Evolutionary conservation across 2,329 filamentous ascomycete species (phyloP).

Genomic region (Pyricularia sp.): DNA sequence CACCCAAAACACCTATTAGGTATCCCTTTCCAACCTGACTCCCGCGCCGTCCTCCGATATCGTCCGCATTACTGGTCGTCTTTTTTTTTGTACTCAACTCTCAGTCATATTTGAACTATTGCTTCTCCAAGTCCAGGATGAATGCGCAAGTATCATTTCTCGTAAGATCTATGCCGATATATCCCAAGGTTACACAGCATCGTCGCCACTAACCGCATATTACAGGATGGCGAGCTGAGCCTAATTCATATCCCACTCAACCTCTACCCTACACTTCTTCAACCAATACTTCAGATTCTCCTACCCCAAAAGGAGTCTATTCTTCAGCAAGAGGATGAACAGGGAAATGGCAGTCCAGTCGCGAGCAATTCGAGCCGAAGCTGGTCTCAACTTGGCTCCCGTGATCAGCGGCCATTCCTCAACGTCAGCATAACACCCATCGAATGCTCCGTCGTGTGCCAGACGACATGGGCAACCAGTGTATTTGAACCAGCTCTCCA

Average conservation of each 20-base stretch:
- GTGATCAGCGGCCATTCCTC: conserved; percentile 67
- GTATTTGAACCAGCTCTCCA: conserved; percentile 68
- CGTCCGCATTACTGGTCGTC: neutral
- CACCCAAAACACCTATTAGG: neutral
- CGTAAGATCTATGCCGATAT: conserved; percentile 25
- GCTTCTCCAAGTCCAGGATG: conserved; percentile 26
- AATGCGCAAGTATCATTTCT: conserved; percentile 49
- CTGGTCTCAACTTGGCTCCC: conserved; percentile 26
- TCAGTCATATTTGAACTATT: neutral
- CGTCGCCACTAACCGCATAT: neutral
- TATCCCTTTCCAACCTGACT: neutral
- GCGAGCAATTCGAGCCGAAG: neutral
- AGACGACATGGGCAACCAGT: conserved; percentile 60
- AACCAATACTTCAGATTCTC: conserved; percentile 78
- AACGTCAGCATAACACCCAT: conserved; percentile 90
- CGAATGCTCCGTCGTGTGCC: conserved; percentile 88
- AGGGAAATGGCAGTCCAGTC: conserved; percentile 20
- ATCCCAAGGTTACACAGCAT: neutral
- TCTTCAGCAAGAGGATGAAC: neutral
- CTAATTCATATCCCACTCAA: conserved; percentile 84
- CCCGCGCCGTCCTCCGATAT: neutral
- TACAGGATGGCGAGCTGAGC: conserved; percentile 74
- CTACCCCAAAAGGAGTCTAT: conserved; percentile 51
- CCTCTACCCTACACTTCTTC: conserved; percentile 69
- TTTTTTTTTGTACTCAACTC: neutral